phyloP scores from a whole-genome alignment of 371 early-diverging fungal genomes.

The Haplosporangium sp. region DNA sequence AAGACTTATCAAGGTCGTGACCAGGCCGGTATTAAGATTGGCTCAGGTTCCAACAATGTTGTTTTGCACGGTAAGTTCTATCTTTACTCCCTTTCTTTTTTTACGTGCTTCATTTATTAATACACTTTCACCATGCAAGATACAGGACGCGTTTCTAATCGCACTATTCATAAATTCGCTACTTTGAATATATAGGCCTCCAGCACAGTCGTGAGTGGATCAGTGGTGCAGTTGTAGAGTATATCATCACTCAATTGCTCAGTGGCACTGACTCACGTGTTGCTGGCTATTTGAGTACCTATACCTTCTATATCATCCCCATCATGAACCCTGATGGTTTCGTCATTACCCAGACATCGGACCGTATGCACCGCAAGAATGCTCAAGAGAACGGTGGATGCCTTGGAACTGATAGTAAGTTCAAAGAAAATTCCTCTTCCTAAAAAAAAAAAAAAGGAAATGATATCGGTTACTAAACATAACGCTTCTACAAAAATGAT shows the following conservation, averaged over 20 bases:
- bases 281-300: conserved; percentile 47
- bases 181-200: too few species aligned
- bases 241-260: conserved; percentile 31
- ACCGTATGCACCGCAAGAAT: conserved; percentile 74
- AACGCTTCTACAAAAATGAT: background rate
- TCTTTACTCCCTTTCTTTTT: too few species aligned
- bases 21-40: conserved; percentile 52
- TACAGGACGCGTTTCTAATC: too few species aligned
- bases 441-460: too few species aligned
- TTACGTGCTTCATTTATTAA: too few species aligned
- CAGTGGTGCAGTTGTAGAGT: conserved; percentile 21
- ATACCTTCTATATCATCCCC: conserved; percentile 58
- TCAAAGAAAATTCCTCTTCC: too few species aligned
- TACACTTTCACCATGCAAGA: too few species aligned
- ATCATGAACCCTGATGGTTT: conserved; percentile 75
- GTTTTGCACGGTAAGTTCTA: conserved; percentile 50
- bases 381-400: conserved; percentile 53
- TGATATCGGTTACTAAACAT: too few species aligned
- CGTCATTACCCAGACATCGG: conserved; percentile 60
- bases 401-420: conserved; percentile 53
- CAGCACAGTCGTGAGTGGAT: conserved; percentile 42
- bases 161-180: too few species aligned
- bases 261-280: conserved; percentile 50
- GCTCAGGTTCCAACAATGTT: conserved; percentile 47
- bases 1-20: conserved; percentile 37